Evolutionary conservation across 257 asterid species (phyloP).

Genomic region (Galeopsis tetrahit): DNA sequence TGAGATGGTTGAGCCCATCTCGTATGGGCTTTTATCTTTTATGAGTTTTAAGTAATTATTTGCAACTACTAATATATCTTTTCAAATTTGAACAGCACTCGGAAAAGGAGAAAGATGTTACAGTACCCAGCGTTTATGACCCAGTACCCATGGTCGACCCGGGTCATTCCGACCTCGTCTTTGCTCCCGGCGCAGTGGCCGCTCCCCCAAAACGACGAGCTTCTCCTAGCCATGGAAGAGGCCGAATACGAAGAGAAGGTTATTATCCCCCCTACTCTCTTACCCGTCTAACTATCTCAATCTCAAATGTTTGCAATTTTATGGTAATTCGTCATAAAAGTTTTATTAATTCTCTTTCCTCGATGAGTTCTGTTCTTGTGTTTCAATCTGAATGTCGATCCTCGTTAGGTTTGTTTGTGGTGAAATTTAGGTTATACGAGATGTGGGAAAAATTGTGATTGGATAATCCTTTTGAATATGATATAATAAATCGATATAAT

Average conservation of each 20-base stretch:
- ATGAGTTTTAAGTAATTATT: too few relatives aligned
- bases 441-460: neutral
- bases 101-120: constrained; percentile 45
- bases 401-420: neutral
- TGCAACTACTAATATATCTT: neutral
- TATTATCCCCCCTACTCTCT: neutral
- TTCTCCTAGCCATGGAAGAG: constrained; percentile 90
- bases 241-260: constrained; percentile 92
- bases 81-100: constrained; percentile 1
- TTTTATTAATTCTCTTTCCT: neutral
- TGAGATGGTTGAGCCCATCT: too few relatives aligned
- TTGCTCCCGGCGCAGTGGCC: constrained; percentile 91
- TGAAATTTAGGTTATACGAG: neutral
- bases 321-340: neutral
- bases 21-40: too few relatives aligned
- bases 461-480: neutral
- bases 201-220: constrained; percentile 80
- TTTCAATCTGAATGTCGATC: constrained; percentile 2
- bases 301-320: neutral
- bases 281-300: neutral
- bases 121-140: constrained; percentile 81
- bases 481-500: neutral
- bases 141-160: constrained; percentile 77
- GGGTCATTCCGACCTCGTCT: constrained; percentile 81
- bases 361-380: neutral